Base-by-base conservation (phyloP, 2,329 filamentous ascomycete genomes). In the Aspergillus caelatus region DNA sequence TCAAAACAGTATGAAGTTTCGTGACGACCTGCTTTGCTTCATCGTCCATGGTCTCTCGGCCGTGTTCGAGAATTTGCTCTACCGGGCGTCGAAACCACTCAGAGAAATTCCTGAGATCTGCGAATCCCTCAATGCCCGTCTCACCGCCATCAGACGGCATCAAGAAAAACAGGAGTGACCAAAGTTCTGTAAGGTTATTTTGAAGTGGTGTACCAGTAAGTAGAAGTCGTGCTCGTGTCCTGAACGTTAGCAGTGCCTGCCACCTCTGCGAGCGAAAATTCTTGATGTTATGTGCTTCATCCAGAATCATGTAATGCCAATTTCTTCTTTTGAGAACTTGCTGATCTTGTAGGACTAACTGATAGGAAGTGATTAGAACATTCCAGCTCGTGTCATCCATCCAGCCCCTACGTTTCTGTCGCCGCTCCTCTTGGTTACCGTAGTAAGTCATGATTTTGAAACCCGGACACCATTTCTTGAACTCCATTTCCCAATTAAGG, bases 401-500 rank as follows among this genome's bases (percentile, higher is more conserved):
- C 95, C 95, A 99, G 2, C 95, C 94, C 72, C 91, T 88, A 32
- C 96, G 90, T 78, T 98, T 98, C 68, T 90, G 85, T 75, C 92
- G 94, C 53, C 95, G 90, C 79, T 99, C 95, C 69, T 97, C 93
- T 71, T 94, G 91, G 48, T 90, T 92, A 50, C 96, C 95, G 75
- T 98, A 99, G 80, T 99, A 99, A 0, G 94, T 95, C 63, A 99
- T 84, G 61, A 99, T 96, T 76, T 97, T 98, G 84, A 99, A 99
- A 0, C 95, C 94, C 3, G 96, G 95, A 62, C 94, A 92, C 88
- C 82, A 99, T 77, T 99, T 99, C 75, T 98, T 98, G 85, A 99
- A 99, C 79, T 99, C 95, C 91, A 98, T 98, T 77, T 99, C 96
- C 95, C 95, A 99, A 75, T 99, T 99, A 68, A 99, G 87, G 85